Conservation (phyloP, 345 rosid genomes). For the Iberis pinnata region DNA sequence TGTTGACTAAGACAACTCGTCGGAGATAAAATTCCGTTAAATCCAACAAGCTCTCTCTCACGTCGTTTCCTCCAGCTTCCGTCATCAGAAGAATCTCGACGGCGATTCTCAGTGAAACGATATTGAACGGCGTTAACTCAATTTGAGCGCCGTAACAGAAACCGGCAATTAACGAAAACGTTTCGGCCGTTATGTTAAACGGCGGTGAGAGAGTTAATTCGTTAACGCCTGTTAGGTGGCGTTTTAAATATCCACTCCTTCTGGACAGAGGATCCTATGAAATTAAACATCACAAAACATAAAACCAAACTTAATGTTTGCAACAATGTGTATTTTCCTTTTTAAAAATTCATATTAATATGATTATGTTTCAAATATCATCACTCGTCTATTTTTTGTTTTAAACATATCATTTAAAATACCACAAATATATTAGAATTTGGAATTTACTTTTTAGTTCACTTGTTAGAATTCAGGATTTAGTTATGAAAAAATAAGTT, state of each 20-base stretch:
- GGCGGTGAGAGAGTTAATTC: constrained; percentile 66
- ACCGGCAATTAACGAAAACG: constrained; percentile 49
- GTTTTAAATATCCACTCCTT: constrained; percentile 55
- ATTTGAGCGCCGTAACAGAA: constrained; percentile 59
- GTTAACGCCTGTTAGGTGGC: constrained; percentile 46
- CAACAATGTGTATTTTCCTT: background rate
- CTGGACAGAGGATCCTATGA: constrained; percentile 57
- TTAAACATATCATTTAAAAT: too few relatives aligned
- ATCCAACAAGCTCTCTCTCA: constrained; percentile 38
- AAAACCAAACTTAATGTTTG: constrained; percentile 14
- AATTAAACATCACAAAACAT: constrained; percentile 14
- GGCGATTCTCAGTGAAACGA: constrained; percentile 56
- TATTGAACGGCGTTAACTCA: constrained; percentile 62
- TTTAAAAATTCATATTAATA: too few relatives aligned
- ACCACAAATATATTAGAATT: too few relatives aligned
- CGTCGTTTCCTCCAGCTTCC: constrained; percentile 22
- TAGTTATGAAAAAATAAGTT: too few relatives aligned
- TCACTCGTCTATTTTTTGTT: too few relatives aligned
- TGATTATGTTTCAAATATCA: too few relatives aligned
- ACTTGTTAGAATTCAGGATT: too few relatives aligned
- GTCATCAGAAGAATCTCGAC: constrained; percentile 63
- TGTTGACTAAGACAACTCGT: constrained; percentile 34
- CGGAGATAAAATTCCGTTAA: constrained; percentile 62
- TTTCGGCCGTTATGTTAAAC: constrained; percentile 63
- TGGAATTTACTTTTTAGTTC: too few relatives aligned